These are phyloP conservation scores for Daldinia childiae DNA, from an alignment of 495 filamentous ascomycete species.

Conservation along the genomic window DNA sequence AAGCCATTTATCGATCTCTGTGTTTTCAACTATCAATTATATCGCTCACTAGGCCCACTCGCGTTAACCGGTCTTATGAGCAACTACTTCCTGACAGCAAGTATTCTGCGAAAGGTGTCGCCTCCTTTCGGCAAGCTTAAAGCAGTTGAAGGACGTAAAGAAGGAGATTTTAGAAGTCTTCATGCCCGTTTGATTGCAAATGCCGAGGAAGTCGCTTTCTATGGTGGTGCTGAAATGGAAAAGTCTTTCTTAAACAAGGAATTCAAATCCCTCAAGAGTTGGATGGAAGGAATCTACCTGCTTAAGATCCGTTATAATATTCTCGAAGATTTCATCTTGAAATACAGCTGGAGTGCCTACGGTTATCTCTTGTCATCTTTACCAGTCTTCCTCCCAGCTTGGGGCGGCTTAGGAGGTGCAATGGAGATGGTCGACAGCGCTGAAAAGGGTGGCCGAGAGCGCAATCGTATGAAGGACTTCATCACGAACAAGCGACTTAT, in stretches of 20 bases:
- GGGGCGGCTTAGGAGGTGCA: slow-evolving; percentile 82
- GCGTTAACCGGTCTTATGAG: slow-evolving; percentile 85
- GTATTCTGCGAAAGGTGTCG: slow-evolving; percentile 83
- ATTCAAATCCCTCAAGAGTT: slow-evolving; percentile 87
- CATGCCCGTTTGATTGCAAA: slow-evolving; percentile 95
- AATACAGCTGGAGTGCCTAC: slow-evolving; percentile 98
- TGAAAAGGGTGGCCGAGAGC: slow-evolving; percentile 68
- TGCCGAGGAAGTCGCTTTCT: slow-evolving; percentile 99
- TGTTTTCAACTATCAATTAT: slow-evolving; percentile 97
- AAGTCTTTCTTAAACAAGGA: slow-evolving; percentile 86
- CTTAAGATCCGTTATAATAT: slow-evolving; percentile 98
- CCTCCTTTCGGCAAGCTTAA: slow-evolving; percentile 97
- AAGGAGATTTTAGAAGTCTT: slow-evolving; percentile 91
- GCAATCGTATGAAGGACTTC: slow-evolving; percentile 95
- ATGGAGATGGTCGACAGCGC: slow-evolving; percentile 65
- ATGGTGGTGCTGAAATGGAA: slow-evolving; percentile 93
- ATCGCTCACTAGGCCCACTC: slow-evolving; percentile 88
- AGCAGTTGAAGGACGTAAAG: slow-evolving; percentile 89
- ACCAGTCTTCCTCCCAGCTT: slow-evolving; percentile 93
- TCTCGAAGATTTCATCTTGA: slow-evolving; percentile 96
- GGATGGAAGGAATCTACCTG: slow-evolving; percentile 97
- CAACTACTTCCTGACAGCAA: slow-evolving; percentile 93
- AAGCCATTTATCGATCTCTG: slow-evolving; percentile 95
- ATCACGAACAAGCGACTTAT: slow-evolving; percentile 99
- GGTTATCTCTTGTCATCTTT: slow-evolving; percentile 93